Evolutionary conservation across 805 yeast genomes (phyloP), one percentile per base, ranked within the genome.

Genomic region (Metschnikowia drakensbergensis): DNA sequence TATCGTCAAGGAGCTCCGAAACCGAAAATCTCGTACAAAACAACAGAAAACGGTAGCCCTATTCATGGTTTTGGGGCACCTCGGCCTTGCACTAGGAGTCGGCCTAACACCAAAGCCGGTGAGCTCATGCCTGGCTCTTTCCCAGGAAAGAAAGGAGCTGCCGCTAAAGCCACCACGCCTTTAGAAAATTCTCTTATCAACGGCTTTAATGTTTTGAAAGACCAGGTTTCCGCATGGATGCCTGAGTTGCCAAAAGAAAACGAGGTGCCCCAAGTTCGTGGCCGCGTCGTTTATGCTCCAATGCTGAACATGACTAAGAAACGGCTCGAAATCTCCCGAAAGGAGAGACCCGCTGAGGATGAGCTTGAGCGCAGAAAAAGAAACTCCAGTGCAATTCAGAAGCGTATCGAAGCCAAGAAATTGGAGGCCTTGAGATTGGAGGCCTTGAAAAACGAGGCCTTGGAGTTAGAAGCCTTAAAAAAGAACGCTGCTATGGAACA

Each of bases 261-360:
- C 9, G 11, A 11, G 8, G 10, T 6, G 13, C 13, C 33, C 4
- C 29, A n/a, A 5, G 11, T 17, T 7, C 7, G 28, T 29, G 8
- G 36, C 3, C 17, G 17, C 11, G 25, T 37, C 8, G 40, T 37
- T 4, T 9, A 37, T 30, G 43, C 35, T 9, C 43, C 43, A 23
- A 40, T 40, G 31, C 43, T 40, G 43, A 31, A n/a, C 10, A 26
- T 40, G 43, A 40, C 43, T 22, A 31, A 25, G 29, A 40, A 40
- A 11, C 43, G 43, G 2, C 29, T 40, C 11, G 43, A 40, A 3
- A 40, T 40, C 13, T 6, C 32, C 22, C 23, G 43, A 11, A 40
- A 40, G 17, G 43, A 40, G 29, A 31, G 43, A 11, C 43, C 43
- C 6, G 35, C 28, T 13, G 36, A 40, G 23, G 36, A 40, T 3